Evolutionary conservation across 352 stramenopile species (phyloP), one percentile per base, ranked within the genome.

Genomic region (Phytophthora pinifolia): DNA sequence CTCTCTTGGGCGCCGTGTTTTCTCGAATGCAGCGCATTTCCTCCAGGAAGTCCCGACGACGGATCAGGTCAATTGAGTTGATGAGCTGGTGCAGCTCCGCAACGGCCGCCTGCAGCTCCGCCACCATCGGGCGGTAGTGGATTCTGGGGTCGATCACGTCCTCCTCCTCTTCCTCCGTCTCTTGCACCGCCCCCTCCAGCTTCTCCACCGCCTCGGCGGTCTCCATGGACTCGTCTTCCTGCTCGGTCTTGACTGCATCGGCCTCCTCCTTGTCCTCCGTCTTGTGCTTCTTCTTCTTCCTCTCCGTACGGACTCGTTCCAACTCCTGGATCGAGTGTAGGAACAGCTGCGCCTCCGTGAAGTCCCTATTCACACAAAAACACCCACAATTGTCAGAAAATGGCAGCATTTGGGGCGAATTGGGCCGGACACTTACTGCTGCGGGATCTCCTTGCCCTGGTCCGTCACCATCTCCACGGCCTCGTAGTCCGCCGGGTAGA

Each of bases 11-110:
- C 9, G 79, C 74, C n/a, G 82, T 92, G 55, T 95, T 90, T 45
- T 95, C 85, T 17, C 85, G 79, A 46, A 91, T 82, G 52, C 85
- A 95, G 43, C 84, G 78, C 78, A 92, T 90, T 32, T 95, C 85
- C 57, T 95, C 83, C 38, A 95, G 50, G 46, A 86, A 95, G 37
- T 92, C 79, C 9, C 74, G 81, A 43, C 76, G 68, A 4, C 82
- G 76, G 31, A 95, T 89, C 35, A 95, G 57, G 52, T 95, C 85
- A 42, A 95, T 92, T 15, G 85, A 90, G 63, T 93, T 93, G 50
- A 95, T 92, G 10, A 95, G 64, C 58, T 95, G 83, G 48, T 93
- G 81, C 25, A 93, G 65, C 43, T 93, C 85, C 9, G 83, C 81
- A 27, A 89, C 72, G 22, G 83, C 82, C 0, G 72, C 75, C 54